A percentile compares a stretch with the other conserved stretches of the same genome.
Conservation (phyloP, 1,139 yeast species). For the Arxiozyma slooffiae region DNA sequence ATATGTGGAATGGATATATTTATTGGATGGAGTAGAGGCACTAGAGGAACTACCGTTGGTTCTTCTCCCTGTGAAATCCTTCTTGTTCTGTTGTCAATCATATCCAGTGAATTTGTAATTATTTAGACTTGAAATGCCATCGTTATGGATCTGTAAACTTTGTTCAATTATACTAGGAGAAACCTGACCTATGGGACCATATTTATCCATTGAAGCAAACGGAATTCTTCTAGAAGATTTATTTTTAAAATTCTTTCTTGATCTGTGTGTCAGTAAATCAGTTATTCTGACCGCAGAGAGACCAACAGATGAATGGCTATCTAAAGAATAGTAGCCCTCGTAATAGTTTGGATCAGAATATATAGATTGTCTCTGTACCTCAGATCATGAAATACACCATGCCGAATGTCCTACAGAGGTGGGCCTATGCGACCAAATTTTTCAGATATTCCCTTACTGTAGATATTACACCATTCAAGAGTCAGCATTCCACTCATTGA, state of each 20-base stretch:
- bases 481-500: conserved; percentile 99
- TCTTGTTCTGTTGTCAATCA: conserved; percentile 5
- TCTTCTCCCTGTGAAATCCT: neutral
- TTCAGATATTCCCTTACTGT: conserved; percentile 62
- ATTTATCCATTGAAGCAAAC: conserved; percentile 8
- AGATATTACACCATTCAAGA: conserved; percentile 68
- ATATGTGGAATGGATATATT: conserved; percentile 21
- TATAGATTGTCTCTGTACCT: conserved; percentile 91
- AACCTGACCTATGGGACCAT: conserved; percentile 12
- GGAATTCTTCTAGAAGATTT: conserved; percentile 80
- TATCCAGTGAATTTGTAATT: neutral
- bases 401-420: conserved; percentile 93
- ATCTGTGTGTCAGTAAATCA: conserved; percentile 83
- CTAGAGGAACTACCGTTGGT: conserved; percentile 10
- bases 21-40: conserved; percentile 16
- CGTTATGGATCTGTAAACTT: conserved; percentile 56
- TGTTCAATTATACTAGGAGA: conserved; percentile 39
- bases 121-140: conserved; percentile 36
- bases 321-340: conserved; percentile 73
- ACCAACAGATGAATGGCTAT: conserved; percentile 77
- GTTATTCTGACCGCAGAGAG: conserved; percentile 96
- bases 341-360: conserved; percentile 86
- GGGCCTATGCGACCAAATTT: conserved; percentile 72
- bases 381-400: conserved; percentile 99
- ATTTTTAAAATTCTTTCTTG: conserved; percentile 82